These are phyloP conservation scores for Mucor racemosus DNA, from an alignment of 371 early-diverging fungal species.

Conservation along the genomic window DNA sequence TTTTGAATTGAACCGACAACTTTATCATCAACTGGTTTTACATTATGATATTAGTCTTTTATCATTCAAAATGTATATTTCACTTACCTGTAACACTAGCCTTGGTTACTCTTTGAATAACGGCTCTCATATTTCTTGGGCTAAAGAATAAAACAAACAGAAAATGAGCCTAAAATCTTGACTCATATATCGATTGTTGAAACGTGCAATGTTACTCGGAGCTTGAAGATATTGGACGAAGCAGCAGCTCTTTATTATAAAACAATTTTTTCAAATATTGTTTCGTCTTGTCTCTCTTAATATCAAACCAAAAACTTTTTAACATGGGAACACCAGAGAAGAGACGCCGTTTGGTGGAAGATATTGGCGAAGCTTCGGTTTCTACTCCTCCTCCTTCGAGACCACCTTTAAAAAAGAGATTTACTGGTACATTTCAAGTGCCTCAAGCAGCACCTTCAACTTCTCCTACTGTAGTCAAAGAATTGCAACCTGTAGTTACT, in stretches of 20 bases:
- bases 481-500: not conserved
- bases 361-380: conserved; percentile 3
- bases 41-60: not conserved
- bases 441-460: conserved; percentile 9
- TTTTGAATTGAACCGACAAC: conserved; percentile 73
- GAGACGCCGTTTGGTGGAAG: conserved; percentile 7
- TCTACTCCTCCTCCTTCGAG: conserved; percentile 20
- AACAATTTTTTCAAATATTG: not conserved
- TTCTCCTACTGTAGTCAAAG: not conserved
- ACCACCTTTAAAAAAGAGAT: conserved; percentile 37
- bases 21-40: conserved; percentile 59
- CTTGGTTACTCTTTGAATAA: conserved; percentile 43
- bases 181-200: not conserved
- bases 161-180: not conserved
- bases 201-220: not conserved
- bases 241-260: not conserved
- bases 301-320: not conserved
- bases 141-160: not conserved
- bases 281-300: not conserved
- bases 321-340: conserved; percentile 13
- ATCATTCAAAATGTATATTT: not conserved
- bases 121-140: conserved; percentile 33
- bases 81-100: conserved; percentile 40
- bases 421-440: conserved; percentile 26
- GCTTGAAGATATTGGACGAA: not conserved